Conservation (phyloP, 306 rosid genomes). For the Cicer arietinum region DNA sequence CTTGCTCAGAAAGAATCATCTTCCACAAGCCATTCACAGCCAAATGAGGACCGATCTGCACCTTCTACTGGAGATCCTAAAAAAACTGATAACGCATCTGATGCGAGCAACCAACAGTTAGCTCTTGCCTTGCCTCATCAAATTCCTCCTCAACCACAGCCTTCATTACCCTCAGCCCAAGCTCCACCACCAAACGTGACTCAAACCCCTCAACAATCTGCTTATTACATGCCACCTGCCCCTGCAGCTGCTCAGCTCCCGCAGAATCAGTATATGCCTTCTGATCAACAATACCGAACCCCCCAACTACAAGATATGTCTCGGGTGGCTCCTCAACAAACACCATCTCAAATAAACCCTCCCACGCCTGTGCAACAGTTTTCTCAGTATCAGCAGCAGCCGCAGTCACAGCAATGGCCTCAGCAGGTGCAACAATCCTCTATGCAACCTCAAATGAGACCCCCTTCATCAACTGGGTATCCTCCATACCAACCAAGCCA, state of each 20-base stretch:
- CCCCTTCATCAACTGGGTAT: slow-evolving; percentile 61
- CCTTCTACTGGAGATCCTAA: slow-evolving; percentile 62
- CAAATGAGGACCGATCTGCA: slow-evolving; percentile 78
- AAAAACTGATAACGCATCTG: slow-evolving; percentile 69
- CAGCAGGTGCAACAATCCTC: slow-evolving; percentile 69
- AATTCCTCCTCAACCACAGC: slow-evolving; percentile 64
- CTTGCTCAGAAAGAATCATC: slow-evolving; percentile 84
- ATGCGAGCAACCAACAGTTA: slow-evolving; percentile 76
- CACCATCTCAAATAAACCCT: slow-evolving; percentile 70
- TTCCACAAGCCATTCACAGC: slow-evolving; percentile 70
- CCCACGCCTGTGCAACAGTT: slow-evolving; percentile 67
- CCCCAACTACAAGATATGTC: slow-evolving; percentile 70
- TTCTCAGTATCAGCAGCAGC: slow-evolving; percentile 81
- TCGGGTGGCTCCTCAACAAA: slow-evolving; percentile 62
- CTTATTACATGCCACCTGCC: slow-evolving; percentile 74
- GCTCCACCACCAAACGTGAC: slow-evolving; percentile 62
- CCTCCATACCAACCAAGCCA: slow-evolving; percentile 72
- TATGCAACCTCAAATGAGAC: slow-evolving; percentile 73
- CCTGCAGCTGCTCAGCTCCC: slow-evolving; percentile 62
- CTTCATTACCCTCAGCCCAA: slow-evolving; percentile 59
- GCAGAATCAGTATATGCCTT: slow-evolving; percentile 70
- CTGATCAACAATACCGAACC: slow-evolving; percentile 73
- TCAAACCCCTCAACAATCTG: slow-evolving; percentile 66
- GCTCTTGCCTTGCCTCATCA: slow-evolving; percentile 93
- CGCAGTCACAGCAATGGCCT: slow-evolving; percentile 55